A percentile compares a stretch with the other conserved stretches of the same genome.
phyloP scores from a whole-genome alignment of 2,329 filamentous ascomycete genomes.

The Chrysoporthe puriensis region DNA sequence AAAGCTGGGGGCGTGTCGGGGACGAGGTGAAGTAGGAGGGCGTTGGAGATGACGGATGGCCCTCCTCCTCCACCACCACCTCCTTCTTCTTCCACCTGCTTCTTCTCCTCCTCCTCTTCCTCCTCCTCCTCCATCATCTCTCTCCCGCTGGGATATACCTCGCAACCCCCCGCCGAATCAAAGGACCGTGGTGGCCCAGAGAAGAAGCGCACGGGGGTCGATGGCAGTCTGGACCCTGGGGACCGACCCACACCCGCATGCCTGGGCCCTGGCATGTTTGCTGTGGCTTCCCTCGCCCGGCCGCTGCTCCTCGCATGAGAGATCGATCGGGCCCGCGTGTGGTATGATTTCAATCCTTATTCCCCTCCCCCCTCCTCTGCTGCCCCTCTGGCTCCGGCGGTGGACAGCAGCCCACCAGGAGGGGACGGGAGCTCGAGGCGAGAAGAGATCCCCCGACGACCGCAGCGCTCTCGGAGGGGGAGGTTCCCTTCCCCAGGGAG shows the following conservation, averaged over 20 bases:
- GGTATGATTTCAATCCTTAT: background rate
- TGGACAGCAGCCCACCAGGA: background rate
- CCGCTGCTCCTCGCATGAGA: background rate
- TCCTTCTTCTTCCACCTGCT: background rate
- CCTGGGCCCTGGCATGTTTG: background rate
- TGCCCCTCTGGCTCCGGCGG: too few species aligned
- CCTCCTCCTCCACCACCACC: background rate
- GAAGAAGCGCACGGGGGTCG: background rate
- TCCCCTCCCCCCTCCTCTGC: background rate
- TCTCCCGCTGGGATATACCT: background rate
- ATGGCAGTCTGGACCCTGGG: conserved; percentile 22
- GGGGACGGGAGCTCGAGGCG: background rate
- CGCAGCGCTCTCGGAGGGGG: too few species aligned
- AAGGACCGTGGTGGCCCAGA: background rate
- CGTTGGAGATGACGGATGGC: background rate
- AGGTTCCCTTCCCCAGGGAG: too few species aligned
- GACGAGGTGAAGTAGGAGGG: background rate
- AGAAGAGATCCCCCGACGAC: too few species aligned
- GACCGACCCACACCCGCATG: conserved; percentile 8
- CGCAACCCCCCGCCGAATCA: background rate
- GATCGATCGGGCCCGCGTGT: background rate
- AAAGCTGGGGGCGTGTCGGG: background rate
- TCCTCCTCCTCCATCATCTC: background rate
- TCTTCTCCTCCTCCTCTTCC: background rate
- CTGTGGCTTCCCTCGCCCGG: background rate